Evolutionary conservation across 1,139 yeast genomes (phyloP).

Genomic region (Hanseniaspora sp.): DNA sequence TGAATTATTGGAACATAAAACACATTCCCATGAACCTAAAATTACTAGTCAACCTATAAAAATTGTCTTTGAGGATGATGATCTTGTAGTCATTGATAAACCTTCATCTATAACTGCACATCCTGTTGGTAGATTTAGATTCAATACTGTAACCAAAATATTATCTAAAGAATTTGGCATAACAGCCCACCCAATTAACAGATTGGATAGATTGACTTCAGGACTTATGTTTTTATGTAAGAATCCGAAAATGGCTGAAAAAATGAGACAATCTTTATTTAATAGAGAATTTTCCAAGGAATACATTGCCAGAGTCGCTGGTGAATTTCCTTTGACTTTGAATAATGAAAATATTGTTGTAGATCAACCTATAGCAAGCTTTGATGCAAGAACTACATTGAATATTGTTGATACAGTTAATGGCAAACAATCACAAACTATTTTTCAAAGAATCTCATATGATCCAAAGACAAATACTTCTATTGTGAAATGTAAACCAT

Average conservation of each 20-base stretch:
- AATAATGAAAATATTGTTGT: constrained; percentile 37
- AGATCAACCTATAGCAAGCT: constrained; percentile 58
- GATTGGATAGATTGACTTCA: constrained; percentile 83
- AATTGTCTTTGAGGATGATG: constrained; percentile 69
- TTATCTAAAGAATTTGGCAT: constrained; percentile 55
- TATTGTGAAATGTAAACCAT: constrained; percentile 71
- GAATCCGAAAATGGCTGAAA: constrained; percentile 68
- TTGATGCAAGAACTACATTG: constrained; percentile 69
- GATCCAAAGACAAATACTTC: constrained; percentile 40
- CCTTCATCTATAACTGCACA: constrained; percentile 95
- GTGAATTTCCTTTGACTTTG: constrained; percentile 53
- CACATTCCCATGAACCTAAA: constrained; percentile 87
- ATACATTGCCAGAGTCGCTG: constrained; percentile 78
- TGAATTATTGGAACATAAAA: constrained; percentile 68
- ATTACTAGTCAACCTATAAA: constrained; percentile 61
- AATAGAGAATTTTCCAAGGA: constrained; percentile 70
- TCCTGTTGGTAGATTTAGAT: constrained; percentile 87
- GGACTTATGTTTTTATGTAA: constrained; percentile 92
- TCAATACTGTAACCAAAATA: constrained; percentile 76
- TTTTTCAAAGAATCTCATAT: constrained; percentile 31
- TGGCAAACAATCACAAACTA: constrained; percentile 55
- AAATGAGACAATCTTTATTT: constrained; percentile 59
- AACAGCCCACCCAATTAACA: constrained; percentile 75
- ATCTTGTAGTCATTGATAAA: constrained; percentile 75
- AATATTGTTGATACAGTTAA: constrained; percentile 52